phyloP scores from a whole-genome alignment of 1,139 yeast species.

The Saccharomyces pastorianus region DNA sequence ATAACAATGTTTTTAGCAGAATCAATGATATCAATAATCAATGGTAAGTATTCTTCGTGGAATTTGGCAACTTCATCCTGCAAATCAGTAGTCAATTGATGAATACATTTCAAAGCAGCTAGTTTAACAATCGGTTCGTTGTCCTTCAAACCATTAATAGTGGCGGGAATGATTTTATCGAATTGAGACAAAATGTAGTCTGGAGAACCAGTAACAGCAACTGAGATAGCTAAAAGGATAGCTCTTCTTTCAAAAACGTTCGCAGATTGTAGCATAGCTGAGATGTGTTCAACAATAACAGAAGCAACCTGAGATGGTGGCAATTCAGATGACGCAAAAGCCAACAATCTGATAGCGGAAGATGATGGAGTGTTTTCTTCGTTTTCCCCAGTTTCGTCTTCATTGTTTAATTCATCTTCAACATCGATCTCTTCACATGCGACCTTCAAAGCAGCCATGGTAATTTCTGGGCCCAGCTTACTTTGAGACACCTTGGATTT shows the following conservation, averaged over 20 bases:
- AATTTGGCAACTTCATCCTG: constrained; percentile 77
- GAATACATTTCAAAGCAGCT: constrained; percentile 77
- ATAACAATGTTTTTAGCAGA: constrained; percentile 75
- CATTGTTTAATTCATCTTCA: constrained; percentile 62
- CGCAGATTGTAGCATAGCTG: constrained; percentile 52
- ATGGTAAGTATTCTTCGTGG: constrained; percentile 76
- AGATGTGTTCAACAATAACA: constrained; percentile 66
- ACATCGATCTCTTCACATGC: constrained; percentile 76
- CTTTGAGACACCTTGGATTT: constrained; percentile 54
- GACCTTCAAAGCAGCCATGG: constrained; percentile 65
- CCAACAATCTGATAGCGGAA: constrained; percentile 73
- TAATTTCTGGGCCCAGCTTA: constrained; percentile 75
- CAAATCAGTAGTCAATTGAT: constrained; percentile 72
- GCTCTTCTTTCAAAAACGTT: constrained; percentile 82
- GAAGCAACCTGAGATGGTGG: constrained; percentile 89
- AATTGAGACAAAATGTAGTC: constrained; percentile 77
- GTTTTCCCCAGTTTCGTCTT: constrained; percentile 84
- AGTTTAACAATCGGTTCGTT: constrained; percentile 66
- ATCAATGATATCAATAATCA: constrained; percentile 81
- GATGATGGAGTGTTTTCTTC: constrained; percentile 79
- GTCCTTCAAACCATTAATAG: constrained; percentile 73
- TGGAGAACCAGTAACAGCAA: constrained; percentile 87
- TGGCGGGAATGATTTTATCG: constrained; percentile 60
- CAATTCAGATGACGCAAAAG: constrained; percentile 68
- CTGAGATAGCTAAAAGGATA: constrained; percentile 72